Evolutionary conservation across 2,329 filamentous ascomycete genomes (phyloP), one percentile per base, ranked within the genome.

Genomic region (Leptoxyphium fumago): DNA sequence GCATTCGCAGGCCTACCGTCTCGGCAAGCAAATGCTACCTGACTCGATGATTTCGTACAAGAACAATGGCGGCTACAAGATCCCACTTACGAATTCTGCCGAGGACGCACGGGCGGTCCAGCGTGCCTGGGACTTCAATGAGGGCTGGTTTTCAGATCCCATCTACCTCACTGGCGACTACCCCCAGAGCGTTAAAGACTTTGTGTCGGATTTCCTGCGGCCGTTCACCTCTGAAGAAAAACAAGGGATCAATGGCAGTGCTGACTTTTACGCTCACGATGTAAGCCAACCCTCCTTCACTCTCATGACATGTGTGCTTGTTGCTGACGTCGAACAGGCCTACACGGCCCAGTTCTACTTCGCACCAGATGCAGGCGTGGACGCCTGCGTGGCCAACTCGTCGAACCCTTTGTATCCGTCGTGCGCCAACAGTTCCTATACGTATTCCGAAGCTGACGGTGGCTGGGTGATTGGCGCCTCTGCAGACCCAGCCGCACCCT

Each of bases 131-230:
- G 61, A 64, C 46, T 65, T 64, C 54, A 55, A 60, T 42, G 56
- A 61, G 47, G 68, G 63, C 0, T 63, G 63, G 50, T 70, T 69
- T 48, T 62, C 58, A 2, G 61, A 69, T 32, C 67, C 68, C 0
- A 58, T 67, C 10, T 70, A 64, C 48, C 52, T 68, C 2, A 66
- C 62, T 6, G 58, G 66, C 40, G 66, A 71, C 48, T 71, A 69
- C 34, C 65, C 65, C 0, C 48, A 57, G 1, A 59, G 55, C 0
- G 53, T 69, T 9, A 64, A 64, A 44, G 50, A 54, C 13, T 61
- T 61, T 45, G 50, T 65, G 15, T 51, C 48, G 4, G 53, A 47
- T 6, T 62, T 63, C 50, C 48, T 64, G 8, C 54, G 51, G 0
- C 43, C 47, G 2, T 63, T 64, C 41, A 62, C 61, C 1, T 48